A percentile compares a stretch with the other conserved stretches of the same genome.
Evolutionary conservation across 768 basidiomycete genomes (phyloP).

Genomic region (Piloderma croceum): DNA sequence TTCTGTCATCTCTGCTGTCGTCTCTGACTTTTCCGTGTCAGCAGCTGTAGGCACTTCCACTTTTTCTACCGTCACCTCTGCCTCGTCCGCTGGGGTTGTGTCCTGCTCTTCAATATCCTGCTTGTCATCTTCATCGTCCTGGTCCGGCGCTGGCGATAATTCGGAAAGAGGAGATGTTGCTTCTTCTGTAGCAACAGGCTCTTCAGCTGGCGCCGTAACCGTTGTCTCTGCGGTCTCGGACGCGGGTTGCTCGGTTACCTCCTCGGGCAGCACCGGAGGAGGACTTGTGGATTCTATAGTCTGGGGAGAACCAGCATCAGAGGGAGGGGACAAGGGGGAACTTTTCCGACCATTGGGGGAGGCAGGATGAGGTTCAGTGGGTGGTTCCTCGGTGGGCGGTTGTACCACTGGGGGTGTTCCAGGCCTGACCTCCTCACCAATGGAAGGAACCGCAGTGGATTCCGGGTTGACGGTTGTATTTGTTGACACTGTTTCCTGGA

Average conservation of each 20-base stretch:
- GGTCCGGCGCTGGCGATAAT: slow-evolving; percentile 61
- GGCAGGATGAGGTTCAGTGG: slow-evolving; percentile 15
- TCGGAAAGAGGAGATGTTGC: slow-evolving; percentile 54
- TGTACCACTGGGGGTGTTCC: slow-evolving; percentile 22
- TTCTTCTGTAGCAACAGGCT: slow-evolving; percentile 32
- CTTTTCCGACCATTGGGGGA: slow-evolving; percentile 35
- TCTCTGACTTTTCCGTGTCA: slow-evolving; percentile 6
- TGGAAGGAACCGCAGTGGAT: slow-evolving; percentile 1
- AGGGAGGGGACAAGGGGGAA: slow-evolving; percentile 55
- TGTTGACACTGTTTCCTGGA: slow-evolving; percentile 19
- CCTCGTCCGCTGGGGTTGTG: slow-evolving; percentile 2
- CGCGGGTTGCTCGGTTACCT: slow-evolving; percentile 15
- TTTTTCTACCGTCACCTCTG: slow-evolving; percentile 5
- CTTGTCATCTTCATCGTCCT: slow-evolving; percentile 43
- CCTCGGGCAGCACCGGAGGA: slow-evolving; percentile 9
- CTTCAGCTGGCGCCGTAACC: slow-evolving; percentile 16
- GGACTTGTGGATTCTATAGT: slow-evolving; percentile 16
- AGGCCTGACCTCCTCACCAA: not conserved
- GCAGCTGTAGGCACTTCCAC: slow-evolving; percentile 14
- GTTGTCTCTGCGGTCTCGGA: slow-evolving; percentile 23
- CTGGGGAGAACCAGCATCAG: slow-evolving; percentile 38
- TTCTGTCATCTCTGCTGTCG: slow-evolving; percentile 8
- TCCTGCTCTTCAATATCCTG: slow-evolving; percentile 18
- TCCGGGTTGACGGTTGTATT: slow-evolving; percentile 8
- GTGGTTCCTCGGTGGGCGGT: slow-evolving; percentile 14